Evolutionary conservation across 75 land plant genomes (phyloP).

Genomic region (Pinus albicaulis): DNA sequence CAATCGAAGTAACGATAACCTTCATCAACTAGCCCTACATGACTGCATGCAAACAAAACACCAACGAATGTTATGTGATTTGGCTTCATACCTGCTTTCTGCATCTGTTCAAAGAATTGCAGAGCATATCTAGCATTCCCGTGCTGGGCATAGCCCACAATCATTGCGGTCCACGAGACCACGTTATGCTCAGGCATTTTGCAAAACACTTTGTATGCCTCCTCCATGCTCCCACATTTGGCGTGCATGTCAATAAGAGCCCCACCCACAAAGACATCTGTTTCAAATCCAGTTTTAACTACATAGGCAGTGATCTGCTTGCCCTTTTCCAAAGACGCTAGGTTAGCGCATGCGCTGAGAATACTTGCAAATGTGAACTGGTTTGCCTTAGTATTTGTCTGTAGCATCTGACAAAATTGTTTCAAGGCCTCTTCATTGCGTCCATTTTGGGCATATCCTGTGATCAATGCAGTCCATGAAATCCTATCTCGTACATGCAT

Average conservation of each 20-base stretch:
- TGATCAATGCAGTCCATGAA: slow-evolving; percentile 59
- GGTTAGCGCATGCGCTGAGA: slow-evolving; percentile 19
- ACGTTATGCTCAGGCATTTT: background rate
- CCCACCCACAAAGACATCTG: slow-evolving; percentile 26
- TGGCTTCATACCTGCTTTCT: slow-evolving; percentile 11
- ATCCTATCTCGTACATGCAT: slow-evolving; percentile 35
- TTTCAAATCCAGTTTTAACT: slow-evolving; percentile 28
- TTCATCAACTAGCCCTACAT: slow-evolving; percentile 19
- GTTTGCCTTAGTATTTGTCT: background rate
- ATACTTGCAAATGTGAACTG: slow-evolving; percentile 40
- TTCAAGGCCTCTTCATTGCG: slow-evolving; percentile 17
- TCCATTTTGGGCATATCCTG: slow-evolving; percentile 46
- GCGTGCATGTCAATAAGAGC: slow-evolving; percentile 40
- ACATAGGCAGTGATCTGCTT: background rate
- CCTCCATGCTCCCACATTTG: slow-evolving; percentile 20
- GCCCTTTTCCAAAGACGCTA: background rate
- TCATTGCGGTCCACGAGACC: slow-evolving; percentile 11
- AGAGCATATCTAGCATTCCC: slow-evolving; percentile 10
- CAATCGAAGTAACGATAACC: slow-evolving; percentile 12
- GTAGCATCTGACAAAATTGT: background rate
- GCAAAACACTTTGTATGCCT: slow-evolving; percentile 5
- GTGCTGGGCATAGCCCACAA: slow-evolving; percentile 12
- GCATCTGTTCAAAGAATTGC: slow-evolving; percentile 14
- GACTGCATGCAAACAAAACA: slow-evolving; percentile 14
- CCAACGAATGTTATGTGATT: slow-evolving; percentile 13